Conservation (phyloP, 2,329 filamentous ascomycete genomes). For the Neocucurbitaria cava region DNA sequence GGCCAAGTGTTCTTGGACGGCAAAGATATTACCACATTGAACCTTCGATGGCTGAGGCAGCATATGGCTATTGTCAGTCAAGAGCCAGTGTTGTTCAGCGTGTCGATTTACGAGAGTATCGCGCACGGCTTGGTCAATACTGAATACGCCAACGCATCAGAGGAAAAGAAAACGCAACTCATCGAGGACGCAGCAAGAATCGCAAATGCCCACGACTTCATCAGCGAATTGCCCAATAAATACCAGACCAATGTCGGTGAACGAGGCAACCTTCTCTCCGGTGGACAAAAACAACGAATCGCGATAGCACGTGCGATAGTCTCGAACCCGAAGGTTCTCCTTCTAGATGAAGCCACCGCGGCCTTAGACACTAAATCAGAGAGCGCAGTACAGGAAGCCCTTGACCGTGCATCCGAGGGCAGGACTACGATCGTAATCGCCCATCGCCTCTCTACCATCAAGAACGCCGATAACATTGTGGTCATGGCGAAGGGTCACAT, state of each 20-base stretch:
- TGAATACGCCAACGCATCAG: conserved; percentile 68
- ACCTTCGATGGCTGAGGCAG: conserved; percentile 88
- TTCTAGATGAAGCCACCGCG: conserved; percentile 94
- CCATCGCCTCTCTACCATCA: conserved; percentile 93
- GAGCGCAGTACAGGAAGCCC: conserved; percentile 88
- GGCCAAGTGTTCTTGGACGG: conserved; percentile 84
- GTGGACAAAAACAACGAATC: conserved; percentile 96
- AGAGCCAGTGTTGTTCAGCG: conserved; percentile 89
- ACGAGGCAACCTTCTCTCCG: conserved; percentile 88
- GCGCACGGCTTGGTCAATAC: conserved; percentile 90
- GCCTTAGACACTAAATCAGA: conserved; percentile 95
- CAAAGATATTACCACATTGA: conserved; percentile 79
- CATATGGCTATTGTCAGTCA: conserved; percentile 93
- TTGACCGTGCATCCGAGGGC: conserved; percentile 84
- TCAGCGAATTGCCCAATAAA: conserved; percentile 79
- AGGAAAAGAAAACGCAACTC: conserved; percentile 72
- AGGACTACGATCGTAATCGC: conserved; percentile 96
- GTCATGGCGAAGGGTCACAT: conserved; percentile 89
- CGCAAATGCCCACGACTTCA: conserved; percentile 94
- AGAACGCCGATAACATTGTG: conserved; percentile 92
- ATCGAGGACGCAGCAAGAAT: conserved; percentile 84
- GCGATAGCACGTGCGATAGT: conserved; percentile 92
- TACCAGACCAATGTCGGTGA: conserved; percentile 97
- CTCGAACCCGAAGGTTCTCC: conserved; percentile 86
- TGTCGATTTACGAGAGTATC: conserved; percentile 89